Evolutionary conservation across 257 asterid species (phyloP), one percentile per base, ranked within the genome.

Genomic region (Fraxinus quadrangulata): DNA sequence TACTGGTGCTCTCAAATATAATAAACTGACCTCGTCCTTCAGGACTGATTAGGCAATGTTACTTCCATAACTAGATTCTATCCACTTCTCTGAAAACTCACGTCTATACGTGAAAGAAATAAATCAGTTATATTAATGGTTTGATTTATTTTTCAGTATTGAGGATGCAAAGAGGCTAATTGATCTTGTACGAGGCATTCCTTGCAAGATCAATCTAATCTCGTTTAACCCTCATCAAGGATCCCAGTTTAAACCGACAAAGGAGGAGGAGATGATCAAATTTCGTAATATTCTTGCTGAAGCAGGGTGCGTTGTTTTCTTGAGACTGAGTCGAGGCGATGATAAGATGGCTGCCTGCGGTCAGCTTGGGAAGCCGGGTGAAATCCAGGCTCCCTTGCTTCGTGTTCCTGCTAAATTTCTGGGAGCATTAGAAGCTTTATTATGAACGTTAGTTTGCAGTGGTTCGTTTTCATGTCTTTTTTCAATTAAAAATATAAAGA

Each of bases 261-360:
- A 23, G 67, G 90, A 78, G 66, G 98, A 95, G 89, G 90, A 87
- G 84, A 95, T 95, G 87, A 86, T 93, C 0, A 93, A 91, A 85
- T 95, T 95, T 76, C 89, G 98, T 31, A 90, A 93, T 26, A 78
- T 88, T 59, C 85, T 95, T 24, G 98, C 98, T 0, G 90, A 81
- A 84, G 96, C 93, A 39, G 97, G 97, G 63, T 90, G 93, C 4
- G 75, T 90, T 23, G 97, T 93, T 26, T 82, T 95, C 70, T 80
- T 89, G 31, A 85, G 99, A 49, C 78, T 68, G 77, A 95, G 99
- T 71, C 83, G 97, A 90, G 99, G 98, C 1, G 98, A 95, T 4
- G 99, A 95, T 87, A 89, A 89, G 84, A 95, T 95, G 99, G 98
- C 99, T 14, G 99, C 99, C 71, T 95, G 99, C 28, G 99, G 99